A percentile compares a stretch with the other conserved stretches of the same genome.
Evolutionary conservation across 495 filamentous ascomycete species (phyloP).

Genomic region (Staphylotrichum longicolle): DNA sequence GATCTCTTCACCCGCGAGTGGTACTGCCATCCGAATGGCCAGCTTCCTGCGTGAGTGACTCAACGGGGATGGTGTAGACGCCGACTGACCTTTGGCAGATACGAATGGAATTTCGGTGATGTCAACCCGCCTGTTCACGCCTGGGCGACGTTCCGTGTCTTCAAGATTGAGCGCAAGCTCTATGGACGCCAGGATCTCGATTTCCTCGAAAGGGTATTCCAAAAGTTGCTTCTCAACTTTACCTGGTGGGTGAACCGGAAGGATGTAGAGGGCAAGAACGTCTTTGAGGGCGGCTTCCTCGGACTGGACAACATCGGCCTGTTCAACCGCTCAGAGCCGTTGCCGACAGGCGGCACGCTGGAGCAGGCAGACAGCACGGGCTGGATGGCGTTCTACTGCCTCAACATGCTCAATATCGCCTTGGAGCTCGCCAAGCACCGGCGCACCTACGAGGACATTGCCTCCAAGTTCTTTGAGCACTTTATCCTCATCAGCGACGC

Average conservation of each 20-base stretch:
- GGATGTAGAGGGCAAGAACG: constrained; percentile 88
- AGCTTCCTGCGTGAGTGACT: constrained; percentile 60
- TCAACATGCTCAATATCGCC: constrained; percentile 95
- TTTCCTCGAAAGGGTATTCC: constrained; percentile 94
- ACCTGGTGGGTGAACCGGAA: constrained; percentile 99
- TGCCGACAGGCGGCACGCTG: constrained; percentile 87
- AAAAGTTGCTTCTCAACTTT: constrained; percentile 93
- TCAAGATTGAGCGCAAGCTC: constrained; percentile 97
- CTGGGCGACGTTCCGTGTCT: constrained; percentile 90
- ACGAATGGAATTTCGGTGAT: constrained; percentile 98
- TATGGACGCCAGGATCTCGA: constrained; percentile 93
- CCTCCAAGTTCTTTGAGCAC: constrained; percentile 97
- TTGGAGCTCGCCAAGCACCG: constrained; percentile 92
- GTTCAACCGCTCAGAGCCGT: constrained; percentile 96
- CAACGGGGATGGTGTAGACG: not conserved
- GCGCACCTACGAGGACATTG: constrained; percentile 96
- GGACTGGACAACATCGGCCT: constrained; percentile 95
- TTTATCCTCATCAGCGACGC: constrained; percentile 97
- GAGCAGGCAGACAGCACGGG: constrained; percentile 97
- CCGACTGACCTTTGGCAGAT: constrained; percentile 39
- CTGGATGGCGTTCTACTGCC: constrained; percentile 97
- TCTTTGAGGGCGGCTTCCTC: constrained; percentile 96
- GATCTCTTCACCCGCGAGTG: constrained; percentile 94
- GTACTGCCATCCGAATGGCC: constrained; percentile 99
- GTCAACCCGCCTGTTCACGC: constrained; percentile 97